Base-by-base conservation (phyloP, 331 rosid genomes). In the Telfairia occidentalis region DNA sequence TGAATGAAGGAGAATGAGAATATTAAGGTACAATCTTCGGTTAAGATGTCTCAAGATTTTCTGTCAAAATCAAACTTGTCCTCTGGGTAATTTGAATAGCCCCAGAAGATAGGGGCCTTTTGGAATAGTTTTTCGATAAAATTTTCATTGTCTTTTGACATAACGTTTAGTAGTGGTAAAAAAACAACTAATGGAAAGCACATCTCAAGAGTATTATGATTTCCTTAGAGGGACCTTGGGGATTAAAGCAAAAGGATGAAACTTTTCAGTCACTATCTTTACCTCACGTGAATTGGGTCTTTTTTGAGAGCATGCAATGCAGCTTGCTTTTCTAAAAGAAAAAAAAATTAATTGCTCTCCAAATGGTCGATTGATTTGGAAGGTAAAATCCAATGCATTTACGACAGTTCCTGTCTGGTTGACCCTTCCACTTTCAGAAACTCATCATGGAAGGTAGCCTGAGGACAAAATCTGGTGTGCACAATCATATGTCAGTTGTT, bases 381-480 rank as follows among this genome's bases (percentile, higher is more conserved):
- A n/a, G 71, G 29, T 64, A 19, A 64, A 35, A 37, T 37, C 50
- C 50, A 65, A 65, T 65, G 72, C 48, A 37, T 19, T 40, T 38
- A 65, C 32, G 6, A 38, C 19, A 35, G n/a, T 64, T 64, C 71
- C 48, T 19, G 48, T 64, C 29, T 64, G 15, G 71, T 64, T 64
- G 34, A 64, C 72, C 30, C 72, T 38, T 65, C 72, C 50, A 65
- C 72, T 32, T 65, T 21, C 49, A 64, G 71, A 65, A 64, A n/a
- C 37, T 38, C 72, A 65, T 65, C 50, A 65, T 65, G 49, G 72
- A 65, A 35, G 30, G 9, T 29, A 34, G 49, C 49, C 23, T 21
- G 4, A 64, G 38, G 72, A 65, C 72, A 65, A 19, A 64, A 38
- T 19, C 72, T 65, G 72, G 38, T 38, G 50, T 65, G 10, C 72